Percentiles rank a stretch among this genome's conserved stretches.
Evolutionary conservation across 2,329 filamentous ascomycete species (phyloP).

Genomic region (Ceratocystis lukuohia): DNA sequence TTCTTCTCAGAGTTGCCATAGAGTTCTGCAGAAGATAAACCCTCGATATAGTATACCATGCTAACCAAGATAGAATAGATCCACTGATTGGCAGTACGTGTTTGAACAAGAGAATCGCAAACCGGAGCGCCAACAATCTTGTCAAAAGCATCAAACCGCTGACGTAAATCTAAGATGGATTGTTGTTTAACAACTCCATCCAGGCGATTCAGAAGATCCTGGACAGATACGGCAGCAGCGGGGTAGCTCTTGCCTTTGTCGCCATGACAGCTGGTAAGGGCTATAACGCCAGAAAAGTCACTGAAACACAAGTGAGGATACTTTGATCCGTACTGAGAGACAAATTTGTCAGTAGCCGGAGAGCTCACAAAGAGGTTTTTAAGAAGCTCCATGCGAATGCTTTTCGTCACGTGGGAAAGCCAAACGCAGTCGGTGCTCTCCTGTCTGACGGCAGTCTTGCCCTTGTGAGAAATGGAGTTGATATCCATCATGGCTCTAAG

Average conservation of each 20-base stretch:
- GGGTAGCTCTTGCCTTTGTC: neutral
- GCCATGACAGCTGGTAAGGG: neutral
- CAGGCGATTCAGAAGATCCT: neutral
- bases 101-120: neutral
- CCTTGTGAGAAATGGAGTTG: neutral
- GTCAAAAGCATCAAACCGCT: neutral
- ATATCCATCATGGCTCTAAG: neutral
- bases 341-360: neutral
- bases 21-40: neutral
- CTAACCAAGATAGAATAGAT: neutral
- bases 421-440: neutral
- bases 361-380: neutral
- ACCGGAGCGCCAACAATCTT: slow-evolving; percentile 2
- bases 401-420: neutral
- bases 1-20: neutral
- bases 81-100: slow-evolving; percentile 4
- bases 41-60: neutral
- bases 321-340: neutral
- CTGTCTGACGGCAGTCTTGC: neutral
- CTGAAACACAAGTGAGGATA: neutral
- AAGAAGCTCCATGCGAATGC: neutral
- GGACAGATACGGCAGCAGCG: neutral
- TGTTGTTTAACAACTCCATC: neutral
- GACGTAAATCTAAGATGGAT: neutral
- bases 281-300: neutral